Base-by-base conservation (phyloP, 371 early-diverging fungal genomes). In the Actinomucor elegans region DNA sequence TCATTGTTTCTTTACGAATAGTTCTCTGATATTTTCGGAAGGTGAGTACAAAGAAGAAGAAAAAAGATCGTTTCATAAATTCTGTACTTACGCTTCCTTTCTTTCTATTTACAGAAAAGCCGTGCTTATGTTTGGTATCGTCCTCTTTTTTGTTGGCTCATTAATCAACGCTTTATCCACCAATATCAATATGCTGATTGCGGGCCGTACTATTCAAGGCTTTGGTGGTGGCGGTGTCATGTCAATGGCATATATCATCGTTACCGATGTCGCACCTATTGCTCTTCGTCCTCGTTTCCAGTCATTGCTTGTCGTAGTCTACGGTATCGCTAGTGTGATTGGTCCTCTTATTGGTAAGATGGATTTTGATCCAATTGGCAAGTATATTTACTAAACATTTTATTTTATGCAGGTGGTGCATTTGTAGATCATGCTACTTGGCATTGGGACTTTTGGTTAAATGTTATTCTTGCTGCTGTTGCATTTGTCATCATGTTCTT, bases 391-490 rank as follows among this genome's bases (percentile, higher is more conserved):
- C 34, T 43, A 52, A 52, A 9, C 20, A n/a, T n/a, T 21, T 14
- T 21, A 17, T 34, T 47, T 31, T 38, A 27, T 40, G 8, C 84
- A 59, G 92, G 91, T 35, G 93, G 92, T 26, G 83, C 81, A 2
- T 86, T 93, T 36, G 75, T 77, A 0, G 81, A 82, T 47, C 55
- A 79, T 32, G 71, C 81, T 31, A 69, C 67, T 1, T 91, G 90
- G 91, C 80, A 87, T 10, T 89, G 86, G 87, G 84, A 81, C 28
- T 88, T 88, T 52, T 81, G 75, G 78, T 71, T 91, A 52, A 91
- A 91, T 63, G 64, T 91, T 15, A 90, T 90, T n/a, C 34, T 93
- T n/a, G 76, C 85, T 14, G 80, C 65, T 4, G 52, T 88, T 21
- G 59, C 86, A 1, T 57, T 85, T 29, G 29, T 73, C 3, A 38